Evolutionary conservation across 2,329 filamentous ascomycete species (phyloP).

Genomic region (Conoideocrella luteorostrata): DNA sequence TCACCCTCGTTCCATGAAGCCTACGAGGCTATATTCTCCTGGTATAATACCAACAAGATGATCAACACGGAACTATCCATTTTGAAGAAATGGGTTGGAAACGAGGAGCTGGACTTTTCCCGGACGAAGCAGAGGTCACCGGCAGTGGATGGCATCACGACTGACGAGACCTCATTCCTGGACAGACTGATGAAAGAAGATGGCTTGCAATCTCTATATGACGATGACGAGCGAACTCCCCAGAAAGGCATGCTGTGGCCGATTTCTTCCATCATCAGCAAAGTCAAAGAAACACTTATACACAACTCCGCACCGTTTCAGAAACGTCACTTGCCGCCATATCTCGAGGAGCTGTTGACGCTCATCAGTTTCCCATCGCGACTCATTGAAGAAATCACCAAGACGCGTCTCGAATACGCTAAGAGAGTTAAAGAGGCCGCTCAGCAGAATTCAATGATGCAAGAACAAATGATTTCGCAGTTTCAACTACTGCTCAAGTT

Average conservation of each 20-base stretch:
- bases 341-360: constrained; percentile 92
- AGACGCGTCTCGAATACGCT: constrained; percentile 82
- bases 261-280: constrained; percentile 80
- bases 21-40: constrained; percentile 83
- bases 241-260: constrained; percentile 74
- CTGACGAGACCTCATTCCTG: constrained; percentile 88
- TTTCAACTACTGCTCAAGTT: constrained; percentile 91
- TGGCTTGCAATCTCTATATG: constrained; percentile 84
- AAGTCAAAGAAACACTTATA: constrained; percentile 89
- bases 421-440: constrained; percentile 93
- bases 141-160: constrained; percentile 58
- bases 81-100: constrained; percentile 93
- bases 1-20: constrained; percentile 74
- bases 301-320: constrained; percentile 78
- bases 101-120: constrained; percentile 87
- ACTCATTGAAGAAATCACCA: constrained; percentile 93
- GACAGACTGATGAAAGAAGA: constrained; percentile 95
- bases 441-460: constrained; percentile 86
- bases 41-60: constrained; percentile 94
- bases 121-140: constrained; percentile 65
- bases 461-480: constrained; percentile 95
- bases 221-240: constrained; percentile 47
- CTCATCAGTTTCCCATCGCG: constrained; percentile 96
- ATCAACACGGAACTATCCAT: constrained; percentile 94
- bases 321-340: constrained; percentile 85